phyloP scores from a whole-genome alignment of 2,329 filamentous ascomycete genomes.

The Colletotrichum magnum region DNA sequence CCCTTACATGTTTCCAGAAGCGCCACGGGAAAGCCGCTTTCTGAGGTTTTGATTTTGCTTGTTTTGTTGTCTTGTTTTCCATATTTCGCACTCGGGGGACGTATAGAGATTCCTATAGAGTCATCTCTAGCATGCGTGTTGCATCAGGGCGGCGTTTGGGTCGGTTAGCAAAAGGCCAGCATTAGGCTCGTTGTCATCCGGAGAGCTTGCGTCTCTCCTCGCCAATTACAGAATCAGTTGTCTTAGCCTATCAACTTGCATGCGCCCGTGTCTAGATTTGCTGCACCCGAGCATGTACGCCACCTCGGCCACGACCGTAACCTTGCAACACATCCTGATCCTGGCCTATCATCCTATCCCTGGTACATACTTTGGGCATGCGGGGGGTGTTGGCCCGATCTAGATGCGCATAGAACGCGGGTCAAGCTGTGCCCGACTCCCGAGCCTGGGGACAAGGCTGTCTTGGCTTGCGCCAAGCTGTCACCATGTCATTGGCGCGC shows the following conservation, averaged over 20 bases:
- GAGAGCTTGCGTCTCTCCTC: slow-evolving; percentile 24
- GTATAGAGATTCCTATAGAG: slow-evolving; percentile 29
- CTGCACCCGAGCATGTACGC: background rate
- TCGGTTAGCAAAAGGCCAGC: slow-evolving; percentile 32
- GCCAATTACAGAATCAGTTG: slow-evolving; percentile 6
- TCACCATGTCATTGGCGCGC: slow-evolving; percentile 36
- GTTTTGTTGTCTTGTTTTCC: slow-evolving; percentile 1
- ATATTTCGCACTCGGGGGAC: slow-evolving; percentile 6
- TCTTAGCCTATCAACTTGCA: background rate
- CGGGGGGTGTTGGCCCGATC: slow-evolving; percentile 14
- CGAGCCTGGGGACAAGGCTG: slow-evolving; percentile 36
- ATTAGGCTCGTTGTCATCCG: slow-evolving; percentile 21
- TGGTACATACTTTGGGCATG: background rate
- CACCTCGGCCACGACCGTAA: slow-evolving; percentile 16
- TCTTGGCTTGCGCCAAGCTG: slow-evolving; percentile 31
- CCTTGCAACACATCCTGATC: background rate
- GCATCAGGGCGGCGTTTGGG: slow-evolving; percentile 37
- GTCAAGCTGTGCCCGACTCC: slow-evolving; percentile 33
- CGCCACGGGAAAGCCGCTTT: slow-evolving; percentile 12
- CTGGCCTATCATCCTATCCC: slow-evolving; percentile 1
- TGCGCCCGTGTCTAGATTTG: slow-evolving; percentile 2
- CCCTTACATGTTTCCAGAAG: slow-evolving; percentile 26
- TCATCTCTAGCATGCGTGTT: slow-evolving; percentile 31
- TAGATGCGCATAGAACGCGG: slow-evolving; percentile 26
- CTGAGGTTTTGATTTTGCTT: slow-evolving; percentile 4